Evolutionary conservation across 2,329 filamentous ascomycete genomes (phyloP), one percentile per base, ranked within the genome.

Genomic region (Cryphonectria naterciae): DNA sequence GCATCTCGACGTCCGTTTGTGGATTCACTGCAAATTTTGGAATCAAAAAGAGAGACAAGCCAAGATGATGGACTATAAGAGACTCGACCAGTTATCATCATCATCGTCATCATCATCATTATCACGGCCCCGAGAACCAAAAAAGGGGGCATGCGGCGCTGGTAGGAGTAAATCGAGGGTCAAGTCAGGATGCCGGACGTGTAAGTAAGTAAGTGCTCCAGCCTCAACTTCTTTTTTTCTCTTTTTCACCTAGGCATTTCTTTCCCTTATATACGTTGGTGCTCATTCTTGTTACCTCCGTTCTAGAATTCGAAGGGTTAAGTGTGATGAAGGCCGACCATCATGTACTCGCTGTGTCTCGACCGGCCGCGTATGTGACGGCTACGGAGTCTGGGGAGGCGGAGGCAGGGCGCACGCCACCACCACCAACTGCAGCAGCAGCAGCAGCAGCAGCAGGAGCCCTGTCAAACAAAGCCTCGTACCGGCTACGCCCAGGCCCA

Each of bases 311-410:
- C 72, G 76, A 17, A 75, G 71, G n/a, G 72, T 77, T 49, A 77
- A 77, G 58, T 78, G 76, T 64, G 77, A 77, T 67, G 77, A 77
- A 65, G 65, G 52, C 2, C 64, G 70, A 13, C 75, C 75, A 1
- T 70, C 72, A 7, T 77, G 75, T 60, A 66, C 49, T 10, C 74
- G 74, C 15, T 77, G 76, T 46, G 35, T 73, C 41, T 73, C 72
- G 0, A 75, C 73, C 19, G 75, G 76, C 39, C 75, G 74, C 19
- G 68, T 71, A 0, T 77, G 76, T 46, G 74, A 76, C 39, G 75
- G 75, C 3, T 77, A 77, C 68, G 73, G 72, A 15, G 73, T 76
- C 65, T 75, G 75, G 72, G 73, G 72, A 37, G 73, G 74, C 4
- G 74, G 74, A 15, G 54, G 54, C 28, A 58, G 28, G 13, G 25